Conservation (phyloP, 768 basidiomycete species). For the Mycena vitilis region DNA sequence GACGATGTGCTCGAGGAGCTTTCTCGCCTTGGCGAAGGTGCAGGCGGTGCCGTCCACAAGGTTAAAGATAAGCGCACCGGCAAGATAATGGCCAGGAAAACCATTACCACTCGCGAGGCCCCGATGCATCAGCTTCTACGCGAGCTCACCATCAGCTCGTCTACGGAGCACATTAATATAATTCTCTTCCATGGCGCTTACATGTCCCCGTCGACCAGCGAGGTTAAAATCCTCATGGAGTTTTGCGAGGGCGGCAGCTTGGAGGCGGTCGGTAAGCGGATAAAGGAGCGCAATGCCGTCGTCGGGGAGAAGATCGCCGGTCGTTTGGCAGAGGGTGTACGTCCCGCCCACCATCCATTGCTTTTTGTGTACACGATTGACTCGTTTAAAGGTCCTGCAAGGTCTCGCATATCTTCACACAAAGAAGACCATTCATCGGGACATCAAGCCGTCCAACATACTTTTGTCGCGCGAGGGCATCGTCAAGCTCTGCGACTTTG, state of each 20-base stretch:
- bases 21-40: conserved; percentile 89
- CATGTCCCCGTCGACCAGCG: conserved; percentile 86
- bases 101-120: conserved; percentile 90
- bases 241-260: conserved; percentile 88
- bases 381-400: conserved; percentile 72
- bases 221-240: conserved; percentile 97
- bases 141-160: conserved; percentile 90
- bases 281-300: conserved; percentile 80
- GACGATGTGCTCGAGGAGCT: conserved; percentile 84
- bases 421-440: conserved; percentile 93
- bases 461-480: conserved; percentile 90
- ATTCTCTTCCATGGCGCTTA: conserved; percentile 94
- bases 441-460: conserved; percentile 95
- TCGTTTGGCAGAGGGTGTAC: conserved; percentile 91
- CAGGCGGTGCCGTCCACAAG: conserved; percentile 96
- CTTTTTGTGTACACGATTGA: conserved; percentile 20
- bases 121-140: conserved; percentile 93
- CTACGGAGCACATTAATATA: conserved; percentile 88
- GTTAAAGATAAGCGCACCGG: conserved; percentile 86
- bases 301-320: conserved; percentile 92
- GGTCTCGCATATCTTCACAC: conserved; percentile 95
- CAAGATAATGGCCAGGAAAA: conserved; percentile 92
- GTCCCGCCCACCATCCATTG: conserved; percentile 42
- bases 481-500: conserved; percentile 95
- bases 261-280: conserved; percentile 88